phyloP scores from a whole-genome alignment of 768 basidiomycete genomes.

The Pleurotus platypus region DNA sequence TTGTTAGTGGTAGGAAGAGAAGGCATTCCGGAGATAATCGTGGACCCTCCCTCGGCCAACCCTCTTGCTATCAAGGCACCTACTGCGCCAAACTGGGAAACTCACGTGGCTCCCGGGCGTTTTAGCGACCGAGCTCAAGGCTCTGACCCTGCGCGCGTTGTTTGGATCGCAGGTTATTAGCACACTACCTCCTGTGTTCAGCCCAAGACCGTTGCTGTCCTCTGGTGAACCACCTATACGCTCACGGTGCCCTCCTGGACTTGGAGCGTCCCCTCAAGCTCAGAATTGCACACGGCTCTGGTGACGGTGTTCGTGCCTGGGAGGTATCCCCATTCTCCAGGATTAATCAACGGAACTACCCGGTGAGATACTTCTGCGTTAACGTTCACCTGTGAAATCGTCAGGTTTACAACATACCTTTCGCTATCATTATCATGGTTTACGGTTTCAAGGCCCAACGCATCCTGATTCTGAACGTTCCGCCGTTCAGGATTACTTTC shows the following conservation, averaged over 20 bases:
- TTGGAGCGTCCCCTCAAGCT: too few species aligned
- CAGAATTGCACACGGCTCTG: too few species aligned
- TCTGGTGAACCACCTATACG: too few species aligned
- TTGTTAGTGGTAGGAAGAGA: not conserved
- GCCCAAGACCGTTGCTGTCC: too few species aligned
- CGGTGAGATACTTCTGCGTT: conserved; percentile 3
- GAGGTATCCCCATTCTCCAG: conserved; percentile 3
- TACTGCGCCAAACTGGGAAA: not conserved
- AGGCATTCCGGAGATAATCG: conserved; percentile 6
- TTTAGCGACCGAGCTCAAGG: not conserved
- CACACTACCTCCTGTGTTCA: not conserved
- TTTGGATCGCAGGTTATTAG: not conserved
- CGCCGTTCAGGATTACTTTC: not conserved
- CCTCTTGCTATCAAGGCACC: conserved; percentile 3
- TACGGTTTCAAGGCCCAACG: conserved; percentile 1
- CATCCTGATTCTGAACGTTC: not conserved
- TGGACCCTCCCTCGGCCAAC: conserved; percentile 3
- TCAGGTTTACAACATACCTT: not conserved
- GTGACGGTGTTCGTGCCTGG: not conserved
- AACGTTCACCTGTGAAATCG: not conserved
- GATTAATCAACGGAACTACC: conserved; percentile 1
- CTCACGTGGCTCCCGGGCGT: conserved; percentile 6
- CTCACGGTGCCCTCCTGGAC: too few species aligned
- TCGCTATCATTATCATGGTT: not conserved
- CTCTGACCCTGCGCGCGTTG: not conserved